phyloP scores from a whole-genome alignment of 2,329 filamentous ascomycete genomes.

The Sporothrix luriei region DNA sequence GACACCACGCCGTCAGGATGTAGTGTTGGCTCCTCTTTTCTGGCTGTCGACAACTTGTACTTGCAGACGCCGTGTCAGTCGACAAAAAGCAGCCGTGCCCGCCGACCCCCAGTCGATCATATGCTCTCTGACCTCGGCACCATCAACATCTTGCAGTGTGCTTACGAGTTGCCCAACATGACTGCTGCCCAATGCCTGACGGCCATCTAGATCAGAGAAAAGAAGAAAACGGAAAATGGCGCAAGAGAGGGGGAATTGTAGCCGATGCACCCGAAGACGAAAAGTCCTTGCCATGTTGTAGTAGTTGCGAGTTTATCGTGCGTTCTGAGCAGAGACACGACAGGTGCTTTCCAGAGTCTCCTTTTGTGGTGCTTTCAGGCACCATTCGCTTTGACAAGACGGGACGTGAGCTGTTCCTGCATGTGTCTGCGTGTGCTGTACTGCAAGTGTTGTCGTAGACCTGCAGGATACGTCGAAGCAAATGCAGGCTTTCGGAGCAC shows the following conservation, averaged over 20 bases:
- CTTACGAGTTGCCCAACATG: background rate
- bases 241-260: background rate
- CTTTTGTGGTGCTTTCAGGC: background rate
- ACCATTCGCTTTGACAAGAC: constrained; percentile 2
- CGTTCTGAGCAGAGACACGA: background rate
- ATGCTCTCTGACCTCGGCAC: background rate
- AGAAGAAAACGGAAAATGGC: background rate
- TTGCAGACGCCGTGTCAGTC: background rate
- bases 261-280: background rate
- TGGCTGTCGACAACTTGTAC: background rate
- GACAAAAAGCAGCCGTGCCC: background rate
- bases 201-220: background rate
- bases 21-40: constrained; percentile 16
- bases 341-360: background rate
- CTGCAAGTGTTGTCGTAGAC: background rate
- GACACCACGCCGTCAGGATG: background rate
- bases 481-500: background rate
- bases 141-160: background rate
- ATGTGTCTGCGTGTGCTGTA: constrained; percentile 4
- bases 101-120: background rate
- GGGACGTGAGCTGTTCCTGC: constrained; percentile 23
- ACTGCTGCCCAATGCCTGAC: constrained; percentile 10
- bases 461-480: background rate
- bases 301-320: too few species aligned
- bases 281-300: background rate